Evolutionary conservation across 176 grass and related monocot genomes (phyloP), one percentile per base, ranked within the genome.

Genomic region (Paspalum vaginatum): DNA sequence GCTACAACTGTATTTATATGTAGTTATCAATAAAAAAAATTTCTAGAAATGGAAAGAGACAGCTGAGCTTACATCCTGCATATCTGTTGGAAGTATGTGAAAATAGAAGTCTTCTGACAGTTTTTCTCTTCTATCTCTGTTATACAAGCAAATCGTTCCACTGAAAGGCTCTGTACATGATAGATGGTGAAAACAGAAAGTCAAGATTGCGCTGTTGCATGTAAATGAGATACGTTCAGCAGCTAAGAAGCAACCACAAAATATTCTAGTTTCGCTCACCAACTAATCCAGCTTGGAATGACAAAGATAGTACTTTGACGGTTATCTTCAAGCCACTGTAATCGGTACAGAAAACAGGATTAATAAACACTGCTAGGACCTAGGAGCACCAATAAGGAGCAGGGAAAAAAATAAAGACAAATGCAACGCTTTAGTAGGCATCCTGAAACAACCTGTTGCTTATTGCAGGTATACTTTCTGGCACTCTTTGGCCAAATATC

Each of bases 101-200:
- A 95, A 95, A 76, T 88, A 91, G 79, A 93, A 99, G 78, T 99
- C 93, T 67, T 99, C 96, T 16, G 93, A 99, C 69, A 99, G 67
- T 77, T 93, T 99, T 83, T 99, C 96, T 78, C 93, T 95, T 86
- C 84, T 93, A 77, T 99, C 96, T 82, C 72, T 93, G 81, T 95
- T 99, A 86, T 99, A 99, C 88, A 99, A 91, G 88, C 96, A 95
- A 80, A 99, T 99, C 57, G 96, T 99, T 54, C 96, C 96, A 49
- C 76, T 91, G 78, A 99, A 99, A 65, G 93, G 96, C 55, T 99
- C 96, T 99, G 77, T 62, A 65, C 39, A 91, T 74, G 72, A 68
- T 66, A 71, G 45, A 72, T 78, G 11, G 27, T 76, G 20, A 81
- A 71, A 84, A 76, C 14, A 14, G 43, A 57, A 82, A 67, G 53